Percentiles rank a stretch among this genome's conserved stretches.
Evolutionary conservation across 345 rosid species (phyloP).

Genomic region (Angophora floribunda): DNA sequence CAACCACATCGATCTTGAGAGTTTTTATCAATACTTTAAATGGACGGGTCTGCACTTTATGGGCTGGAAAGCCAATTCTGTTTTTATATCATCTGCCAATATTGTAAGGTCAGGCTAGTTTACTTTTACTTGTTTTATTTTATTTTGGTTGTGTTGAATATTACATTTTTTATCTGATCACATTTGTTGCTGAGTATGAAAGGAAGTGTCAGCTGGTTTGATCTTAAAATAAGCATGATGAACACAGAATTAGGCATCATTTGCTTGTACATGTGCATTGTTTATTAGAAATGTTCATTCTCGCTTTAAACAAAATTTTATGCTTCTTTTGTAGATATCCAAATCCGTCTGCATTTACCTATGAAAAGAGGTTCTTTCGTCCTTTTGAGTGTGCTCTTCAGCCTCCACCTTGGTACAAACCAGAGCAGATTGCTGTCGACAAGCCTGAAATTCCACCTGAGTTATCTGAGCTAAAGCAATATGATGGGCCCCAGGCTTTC

Average conservation of each 20-base stretch:
- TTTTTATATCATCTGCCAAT: background rate
- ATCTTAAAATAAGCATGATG: background rate
- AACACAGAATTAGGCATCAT: background rate
- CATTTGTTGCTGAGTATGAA: background rate
- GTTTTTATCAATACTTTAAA: background rate
- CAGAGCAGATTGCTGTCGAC: conserved; percentile 62
- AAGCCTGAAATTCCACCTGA: conserved; percentile 86
- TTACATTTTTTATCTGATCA: background rate
- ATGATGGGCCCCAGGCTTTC: conserved; percentile 93
- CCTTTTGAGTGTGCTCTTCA: conserved; percentile 97
- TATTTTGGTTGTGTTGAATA: background rate
- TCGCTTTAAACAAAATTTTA: background rate
- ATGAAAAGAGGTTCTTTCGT: conserved; percentile 79
- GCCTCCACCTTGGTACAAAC: conserved; percentile 82
- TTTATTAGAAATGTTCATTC: background rate
- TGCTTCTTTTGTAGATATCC: conserved; percentile 57
- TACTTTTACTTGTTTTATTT: background rate
- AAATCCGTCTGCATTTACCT: conserved; percentile 87
- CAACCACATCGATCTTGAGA: background rate
- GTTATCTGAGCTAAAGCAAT: conserved; percentile 60
- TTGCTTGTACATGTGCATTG: background rate
- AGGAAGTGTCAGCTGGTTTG: background rate
- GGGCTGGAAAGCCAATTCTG: background rate
- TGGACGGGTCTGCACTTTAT: background rate
- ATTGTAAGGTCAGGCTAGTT: background rate